Base-by-base conservation (phyloP, 306 rosid species). In the Ormosia semicastrata region DNA sequence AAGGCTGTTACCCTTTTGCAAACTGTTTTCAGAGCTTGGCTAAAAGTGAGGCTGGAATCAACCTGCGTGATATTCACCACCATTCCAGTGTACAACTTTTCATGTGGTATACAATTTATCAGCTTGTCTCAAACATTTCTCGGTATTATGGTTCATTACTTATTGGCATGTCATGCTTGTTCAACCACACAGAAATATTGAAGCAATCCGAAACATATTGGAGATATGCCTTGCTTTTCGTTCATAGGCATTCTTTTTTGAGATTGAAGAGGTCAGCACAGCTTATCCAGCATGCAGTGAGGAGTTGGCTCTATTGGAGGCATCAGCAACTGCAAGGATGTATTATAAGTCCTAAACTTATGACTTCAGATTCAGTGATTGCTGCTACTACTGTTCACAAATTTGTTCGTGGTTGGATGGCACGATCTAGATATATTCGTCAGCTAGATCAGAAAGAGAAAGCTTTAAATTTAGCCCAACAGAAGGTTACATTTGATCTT, bases 21-120 rank as follows among this genome's bases (percentile, higher is more conserved):
- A 86, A 80, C 83, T 57, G 89, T 83, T 83, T 81, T 91, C 77
- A 90, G 90, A 77, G 91, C 92, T 70, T 90, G 96, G 94, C 85
- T 86, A 85, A 82, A 15, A 67, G 82, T 63, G 75, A 89, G 87
- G 84, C 78, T 59, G 81, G 88, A 83, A 82, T 71, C 83, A 15
- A 59, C 53, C n/a, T 81, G 80, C 71, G 29, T 49, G 57, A 53
- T 63, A 62, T 85, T 80, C 78, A 71, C 54, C 32, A 24, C 84
- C 37, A 37, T 79, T 79, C 86, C 40, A 80, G 75, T 18, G 57
- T 70, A 41, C 43, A 79, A 74, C 5, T 52, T 73, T 77, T 73
- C 86, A 56, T 53, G 71, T n/a, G 92, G 97, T 91, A 88, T 15
- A 67, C 34, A 47, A 4, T 50, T 68, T 84, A 50, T 52, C 82